These are phyloP conservation scores for Stemphylium vesicarium DNA, from an alignment of 2,329 filamentous ascomycete genomes.

Conservation along the genomic window DNA sequence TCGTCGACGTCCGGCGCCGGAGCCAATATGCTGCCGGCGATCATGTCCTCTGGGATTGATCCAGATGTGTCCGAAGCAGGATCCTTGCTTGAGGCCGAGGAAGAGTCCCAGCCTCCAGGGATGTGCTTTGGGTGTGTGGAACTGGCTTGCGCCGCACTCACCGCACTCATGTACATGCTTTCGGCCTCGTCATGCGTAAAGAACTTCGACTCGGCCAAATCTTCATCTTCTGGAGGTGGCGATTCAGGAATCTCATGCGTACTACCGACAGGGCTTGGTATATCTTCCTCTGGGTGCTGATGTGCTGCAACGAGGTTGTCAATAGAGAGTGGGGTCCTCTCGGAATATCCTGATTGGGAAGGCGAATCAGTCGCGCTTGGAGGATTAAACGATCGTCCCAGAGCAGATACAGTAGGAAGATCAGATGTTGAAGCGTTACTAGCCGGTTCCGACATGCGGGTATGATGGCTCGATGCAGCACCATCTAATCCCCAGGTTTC, in stretches of 20 bases:
- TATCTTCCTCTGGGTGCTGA: conserved; percentile 18
- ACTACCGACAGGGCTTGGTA: conserved; percentile 4
- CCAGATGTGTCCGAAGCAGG: conserved; percentile 35
- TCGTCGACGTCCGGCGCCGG: conserved; percentile 41
- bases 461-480: conserved; percentile 20
- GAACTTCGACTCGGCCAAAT: conserved; percentile 63
- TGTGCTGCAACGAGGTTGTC: conserved; percentile 22
- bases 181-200: conserved; percentile 82
- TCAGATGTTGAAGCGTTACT: conserved; percentile 26
- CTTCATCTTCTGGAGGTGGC: conserved; percentile 21
- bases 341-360: conserved; percentile 15
- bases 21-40: conserved; percentile 40
- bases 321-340: conserved; percentile 9
- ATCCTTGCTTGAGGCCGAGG: conserved; percentile 41
- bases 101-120: conserved; percentile 53
- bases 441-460: conserved; percentile 14
- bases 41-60: conserved; percentile 39
- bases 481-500: conserved; percentile 15
- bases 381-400: conserved; percentile 27
- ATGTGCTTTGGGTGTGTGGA: conserved; percentile 34
- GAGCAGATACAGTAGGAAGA: conserved; percentile 34
- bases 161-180: conserved; percentile 83
- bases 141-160: conserved; percentile 52
- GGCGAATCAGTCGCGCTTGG: conserved; percentile 11
- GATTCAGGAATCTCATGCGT: conserved; percentile 10